Conservation (phyloP, 2,329 filamentous ascomycete genomes). For the Diaporthe humulicola region DNA sequence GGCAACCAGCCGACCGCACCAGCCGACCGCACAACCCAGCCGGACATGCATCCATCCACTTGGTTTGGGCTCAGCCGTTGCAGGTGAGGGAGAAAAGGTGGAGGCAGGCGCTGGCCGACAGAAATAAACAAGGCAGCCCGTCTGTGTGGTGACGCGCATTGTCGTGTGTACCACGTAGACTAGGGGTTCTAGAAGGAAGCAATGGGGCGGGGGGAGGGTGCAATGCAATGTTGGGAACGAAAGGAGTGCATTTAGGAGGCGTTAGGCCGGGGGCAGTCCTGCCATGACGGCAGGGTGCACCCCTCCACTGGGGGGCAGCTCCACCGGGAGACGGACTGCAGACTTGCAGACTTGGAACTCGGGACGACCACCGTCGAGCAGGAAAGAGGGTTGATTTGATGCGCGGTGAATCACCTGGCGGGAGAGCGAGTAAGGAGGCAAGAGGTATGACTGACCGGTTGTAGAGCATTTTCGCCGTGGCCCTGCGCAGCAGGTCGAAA, state of each 20-base stretch:
- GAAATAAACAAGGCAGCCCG: slow-evolving; percentile 31
- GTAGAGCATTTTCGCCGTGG: slow-evolving; percentile 74
- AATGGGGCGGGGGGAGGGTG: slow-evolving; percentile 10
- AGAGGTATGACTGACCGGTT: slow-evolving; percentile 61
- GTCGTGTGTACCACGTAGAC: slow-evolving; percentile 23
- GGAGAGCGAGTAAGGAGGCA: slow-evolving; percentile 42
- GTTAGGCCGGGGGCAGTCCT: slow-evolving; percentile 10
- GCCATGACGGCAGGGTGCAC: slow-evolving; percentile 31
- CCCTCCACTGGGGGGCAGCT: slow-evolving; percentile 19
- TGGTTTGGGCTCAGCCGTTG: neutral
- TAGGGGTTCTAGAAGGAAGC: slow-evolving; percentile 33
- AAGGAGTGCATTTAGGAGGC: slow-evolving; percentile 1
- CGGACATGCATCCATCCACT: slow-evolving; percentile 31
- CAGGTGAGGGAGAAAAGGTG: neutral
- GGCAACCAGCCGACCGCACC: slow-evolving; percentile 36
- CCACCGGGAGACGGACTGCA: slow-evolving; percentile 17
- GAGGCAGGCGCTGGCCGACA: slow-evolving; percentile 18
- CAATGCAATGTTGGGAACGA: slow-evolving; percentile 6
- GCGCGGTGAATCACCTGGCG: neutral
- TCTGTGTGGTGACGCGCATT: slow-evolving; percentile 26
- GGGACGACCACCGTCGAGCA: neutral
- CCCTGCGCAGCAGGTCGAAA: slow-evolving; percentile 70
- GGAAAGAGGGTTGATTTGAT: neutral
- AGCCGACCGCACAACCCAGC: neutral
- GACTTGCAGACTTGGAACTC: slow-evolving; percentile 31